Evolutionary conservation across 768 basidiomycete genomes (phyloP), one percentile per base, ranked within the genome.

Genomic region (Brasilioporus rufonigricans): DNA sequence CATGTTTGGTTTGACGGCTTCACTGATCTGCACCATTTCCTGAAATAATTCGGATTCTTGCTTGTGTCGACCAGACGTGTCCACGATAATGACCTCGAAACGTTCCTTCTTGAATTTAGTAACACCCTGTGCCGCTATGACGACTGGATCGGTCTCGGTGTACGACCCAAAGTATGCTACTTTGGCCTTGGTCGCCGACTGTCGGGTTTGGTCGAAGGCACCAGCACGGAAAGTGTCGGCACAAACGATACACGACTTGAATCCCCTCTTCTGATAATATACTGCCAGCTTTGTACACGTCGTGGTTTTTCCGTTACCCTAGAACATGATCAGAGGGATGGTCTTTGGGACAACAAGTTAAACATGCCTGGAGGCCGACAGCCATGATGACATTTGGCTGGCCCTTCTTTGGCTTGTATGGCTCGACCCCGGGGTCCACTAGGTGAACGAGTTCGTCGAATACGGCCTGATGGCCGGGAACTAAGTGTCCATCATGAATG

Each of bases 201-300:
- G 97, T 67, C 97, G 87, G 12, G 97, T 93, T 71, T 99, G 97
- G 73, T 99, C 97, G 73, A 99, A 99, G 35, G 97, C 97, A 48
- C 97, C 97, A 4, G 97, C 97, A 74, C 97, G 91, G 79, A 99
- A 99, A 0, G 97, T 99, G 72, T 99, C 97, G 21, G 97, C 97
- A 65, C 97, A 99, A 61, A 99, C 96, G 50, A 99, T 94, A 57
- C 88, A 92, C 13, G 95, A 90, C 71, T 96, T 94, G 80, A 98
- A 91, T 8, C 97, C 97, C 60, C 95, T 87, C 66, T 91, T 90
- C 70, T 96, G 94, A 70, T 98, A 98, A 74, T 98, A 89, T 1
- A 96, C 96, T 0, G 97, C 97, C 38, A 99, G 86, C 66, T 98
- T 99, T 11, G 97, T 99, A 73, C 97, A 99, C 38, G 96, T 98